Percentiles rank a stretch among this genome's conserved stretches.
Evolutionary conservation across 495 filamentous ascomycete species (phyloP).

Genomic region (Aspergillus heteromorphus): DNA sequence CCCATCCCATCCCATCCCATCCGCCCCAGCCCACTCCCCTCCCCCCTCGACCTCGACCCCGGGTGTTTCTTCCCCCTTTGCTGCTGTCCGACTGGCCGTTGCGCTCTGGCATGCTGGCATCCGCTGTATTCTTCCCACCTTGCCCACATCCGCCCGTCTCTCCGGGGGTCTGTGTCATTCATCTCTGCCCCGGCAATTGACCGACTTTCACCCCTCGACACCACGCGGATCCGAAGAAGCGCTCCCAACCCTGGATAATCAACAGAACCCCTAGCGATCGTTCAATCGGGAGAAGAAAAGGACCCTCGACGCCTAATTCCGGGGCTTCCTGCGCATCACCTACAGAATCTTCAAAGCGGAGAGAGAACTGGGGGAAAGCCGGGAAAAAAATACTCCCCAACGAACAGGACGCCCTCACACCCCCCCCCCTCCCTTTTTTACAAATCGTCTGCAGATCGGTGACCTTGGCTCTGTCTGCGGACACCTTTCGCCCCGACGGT

Average conservation of each 20-base stretch:
- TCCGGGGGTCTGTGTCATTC: neutral
- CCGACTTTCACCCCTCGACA: neutral
- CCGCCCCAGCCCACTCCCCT: neutral
- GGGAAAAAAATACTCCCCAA: neutral
- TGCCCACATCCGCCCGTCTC: neutral
- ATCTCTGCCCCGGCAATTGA: neutral
- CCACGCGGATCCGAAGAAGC: neutral
- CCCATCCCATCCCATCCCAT: neutral
- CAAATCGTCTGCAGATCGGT: neutral
- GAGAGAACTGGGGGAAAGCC: slow-evolving; percentile 2
- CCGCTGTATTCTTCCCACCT: neutral
- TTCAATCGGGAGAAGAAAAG: neutral
- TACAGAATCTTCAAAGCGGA: neutral
- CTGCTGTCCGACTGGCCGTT: neutral
- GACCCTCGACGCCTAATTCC: neutral
- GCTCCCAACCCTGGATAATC: neutral
- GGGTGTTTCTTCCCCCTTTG: no score
- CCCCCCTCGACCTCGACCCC: neutral
- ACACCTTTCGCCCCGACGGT: neutral
- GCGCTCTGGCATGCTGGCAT: neutral
- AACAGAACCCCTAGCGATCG: neutral
- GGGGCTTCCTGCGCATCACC: neutral
- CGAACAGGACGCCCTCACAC: neutral
- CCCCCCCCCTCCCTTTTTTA: no score
- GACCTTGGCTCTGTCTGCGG: neutral